Percentiles rank a stretch among this genome's conserved stretches.
phyloP scores from a whole-genome alignment of 73 alveolate genomes.

The Uronychia setigera region DNA sequence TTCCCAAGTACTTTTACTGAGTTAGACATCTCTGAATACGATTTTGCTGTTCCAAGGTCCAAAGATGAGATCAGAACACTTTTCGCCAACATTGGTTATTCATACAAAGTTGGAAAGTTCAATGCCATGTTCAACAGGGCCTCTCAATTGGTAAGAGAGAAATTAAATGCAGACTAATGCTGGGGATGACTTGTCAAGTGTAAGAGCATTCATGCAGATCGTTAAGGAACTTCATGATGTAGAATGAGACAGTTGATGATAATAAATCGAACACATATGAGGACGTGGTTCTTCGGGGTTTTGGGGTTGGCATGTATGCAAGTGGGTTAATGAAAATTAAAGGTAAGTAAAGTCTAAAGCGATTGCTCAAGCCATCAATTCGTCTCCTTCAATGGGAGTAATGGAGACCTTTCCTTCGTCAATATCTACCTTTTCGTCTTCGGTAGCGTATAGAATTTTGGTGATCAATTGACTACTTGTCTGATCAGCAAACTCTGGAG shows the following conservation, averaged over 20 bases:
- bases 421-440: conserved; percentile 64
- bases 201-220: conserved; percentile 59
- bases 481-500: conserved; percentile 6
- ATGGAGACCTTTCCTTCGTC: conserved; percentile 51
- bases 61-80: conserved; percentile 61
- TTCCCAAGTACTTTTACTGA: conserved; percentile 86
- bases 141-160: not conserved
- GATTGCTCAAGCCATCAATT: conserved; percentile 11
- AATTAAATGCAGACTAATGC: conserved; percentile 31
- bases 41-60: conserved; percentile 61
- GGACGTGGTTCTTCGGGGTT: conserved; percentile 17
- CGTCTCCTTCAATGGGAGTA: conserved; percentile 29
- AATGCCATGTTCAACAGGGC: conserved; percentile 74
- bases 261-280: not conserved
- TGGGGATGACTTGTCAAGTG: conserved; percentile 28
- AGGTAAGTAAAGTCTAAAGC: not conserved
- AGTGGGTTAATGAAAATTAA: conserved; percentile 1
- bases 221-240: conserved; percentile 58
- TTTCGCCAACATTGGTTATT: conserved; percentile 65
- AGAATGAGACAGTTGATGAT: conserved; percentile 29
- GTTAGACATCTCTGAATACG: conserved; percentile 63
- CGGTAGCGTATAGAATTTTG: conserved; percentile 76
- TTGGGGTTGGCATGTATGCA: conserved; percentile 32
- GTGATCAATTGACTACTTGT: conserved; percentile 11
- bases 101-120: conserved; percentile 65